phyloP scores from a whole-genome alignment of 208 protist species.

The Trypanosoma lewisi region DNA sequence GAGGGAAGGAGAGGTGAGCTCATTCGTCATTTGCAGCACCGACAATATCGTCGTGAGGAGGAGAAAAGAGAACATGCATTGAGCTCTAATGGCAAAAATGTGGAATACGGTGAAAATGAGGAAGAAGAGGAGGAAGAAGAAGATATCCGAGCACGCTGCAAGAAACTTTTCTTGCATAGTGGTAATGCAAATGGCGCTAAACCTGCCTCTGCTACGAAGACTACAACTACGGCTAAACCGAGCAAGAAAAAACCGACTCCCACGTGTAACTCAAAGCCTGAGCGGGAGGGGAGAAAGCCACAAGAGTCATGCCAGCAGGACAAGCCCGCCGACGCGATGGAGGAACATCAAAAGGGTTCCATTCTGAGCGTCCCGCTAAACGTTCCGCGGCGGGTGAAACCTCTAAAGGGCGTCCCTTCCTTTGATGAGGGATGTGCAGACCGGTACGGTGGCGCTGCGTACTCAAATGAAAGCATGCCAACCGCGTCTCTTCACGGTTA shows the following conservation, averaged over 20 bases:
- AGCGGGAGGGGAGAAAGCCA: background rate
- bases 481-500: background rate
- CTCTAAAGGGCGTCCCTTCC: background rate
- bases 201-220: background rate
- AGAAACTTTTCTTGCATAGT: constrained; percentile 2
- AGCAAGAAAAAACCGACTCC: background rate
- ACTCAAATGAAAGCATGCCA: constrained; percentile 2
- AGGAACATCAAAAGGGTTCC: constrained; percentile 2
- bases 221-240: too few relatives aligned
- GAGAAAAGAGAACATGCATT: background rate
- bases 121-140: constrained; percentile 13
- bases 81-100: background rate
- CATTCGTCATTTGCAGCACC: constrained; percentile 19
- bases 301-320: background rate
- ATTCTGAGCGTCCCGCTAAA: background rate
- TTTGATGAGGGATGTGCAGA: constrained; percentile 17
- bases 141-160: background rate
- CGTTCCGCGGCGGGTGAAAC: constrained; percentile 4
- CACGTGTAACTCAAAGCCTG: background rate
- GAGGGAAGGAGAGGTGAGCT: constrained; percentile 5
- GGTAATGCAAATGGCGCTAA: background rate
- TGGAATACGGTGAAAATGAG: background rate
- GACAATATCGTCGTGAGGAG: constrained; percentile 1
- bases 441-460: constrained; percentile 2
- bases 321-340: background rate